phyloP scores from a whole-genome alignment of 768 basidiomycete species.

The Suillus hirtellus region DNA sequence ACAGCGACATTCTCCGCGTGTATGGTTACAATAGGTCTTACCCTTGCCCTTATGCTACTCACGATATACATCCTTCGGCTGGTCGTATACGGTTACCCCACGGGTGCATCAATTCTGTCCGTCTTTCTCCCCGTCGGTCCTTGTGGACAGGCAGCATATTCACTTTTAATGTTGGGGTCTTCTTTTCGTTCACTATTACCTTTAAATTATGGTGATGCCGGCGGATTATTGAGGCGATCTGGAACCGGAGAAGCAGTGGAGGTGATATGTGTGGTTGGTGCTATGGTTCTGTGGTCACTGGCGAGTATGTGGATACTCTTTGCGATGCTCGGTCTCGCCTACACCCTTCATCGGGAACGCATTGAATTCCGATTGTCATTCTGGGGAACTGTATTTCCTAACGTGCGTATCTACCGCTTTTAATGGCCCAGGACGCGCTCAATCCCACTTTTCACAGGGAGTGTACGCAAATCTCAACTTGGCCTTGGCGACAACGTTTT shows the following conservation, averaged over 20 bases:
- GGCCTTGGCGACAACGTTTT: slow-evolving; percentile 46
- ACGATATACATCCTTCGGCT: slow-evolving; percentile 63
- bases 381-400: slow-evolving; percentile 75
- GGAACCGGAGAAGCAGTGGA: slow-evolving; percentile 43
- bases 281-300: slow-evolving; percentile 61
- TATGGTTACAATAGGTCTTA: slow-evolving; percentile 55
- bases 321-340: slow-evolving; percentile 50
- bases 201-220: slow-evolving; percentile 31
- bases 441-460: slow-evolving; percentile 36
- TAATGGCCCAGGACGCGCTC: neutral
- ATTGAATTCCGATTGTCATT: slow-evolving; percentile 57
- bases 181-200: slow-evolving; percentile 42
- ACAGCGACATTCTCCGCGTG: slow-evolving; percentile 57
- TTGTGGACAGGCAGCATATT: slow-evolving; percentile 64
- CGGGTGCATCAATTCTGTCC: slow-evolving; percentile 49
- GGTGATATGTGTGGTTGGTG: slow-evolving; percentile 44
- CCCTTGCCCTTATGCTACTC: slow-evolving; percentile 65
- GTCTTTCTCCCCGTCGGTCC: slow-evolving; percentile 78
- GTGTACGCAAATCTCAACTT: slow-evolving; percentile 70
- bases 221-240: slow-evolving; percentile 35
- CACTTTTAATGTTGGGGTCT: slow-evolving; percentile 56
- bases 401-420: slow-evolving; percentile 40
- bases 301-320: slow-evolving; percentile 64
- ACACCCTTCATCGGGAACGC: slow-evolving; percentile 39
- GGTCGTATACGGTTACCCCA: slow-evolving; percentile 55